Percentiles rank a stretch among this genome's conserved stretches.
Conservation (phyloP, 2,329 filamentous ascomycete species). For the Pseudogymnoascus sp. region DNA sequence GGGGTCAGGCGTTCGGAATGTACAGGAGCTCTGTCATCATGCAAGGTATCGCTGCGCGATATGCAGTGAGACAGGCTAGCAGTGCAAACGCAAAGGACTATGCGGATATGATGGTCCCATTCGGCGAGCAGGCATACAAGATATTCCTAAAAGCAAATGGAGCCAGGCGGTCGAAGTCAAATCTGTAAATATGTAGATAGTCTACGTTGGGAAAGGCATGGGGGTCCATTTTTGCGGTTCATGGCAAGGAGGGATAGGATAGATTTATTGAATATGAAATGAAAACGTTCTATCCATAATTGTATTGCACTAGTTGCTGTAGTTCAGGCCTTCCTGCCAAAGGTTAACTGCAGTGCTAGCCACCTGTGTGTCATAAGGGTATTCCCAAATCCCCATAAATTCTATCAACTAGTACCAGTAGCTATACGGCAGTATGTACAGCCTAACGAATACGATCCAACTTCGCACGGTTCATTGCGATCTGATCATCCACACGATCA, state of each 20-base stretch:
- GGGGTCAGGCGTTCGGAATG: slow-evolving; percentile 55
- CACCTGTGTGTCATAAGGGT: not conserved
- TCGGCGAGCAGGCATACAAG: slow-evolving; percentile 73
- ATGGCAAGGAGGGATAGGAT: not conserved
- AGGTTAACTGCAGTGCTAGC: not conserved
- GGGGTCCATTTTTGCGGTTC: not conserved
- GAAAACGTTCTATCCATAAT: not conserved
- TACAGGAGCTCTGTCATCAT: slow-evolving; percentile 55
- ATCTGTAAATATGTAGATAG: slow-evolving; percentile 32
- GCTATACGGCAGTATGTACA: not conserved
- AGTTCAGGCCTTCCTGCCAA: not conserved
- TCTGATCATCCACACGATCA: slow-evolving; percentile 74
- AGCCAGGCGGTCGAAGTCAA: slow-evolving; percentile 31
- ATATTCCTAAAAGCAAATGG: slow-evolving; percentile 50
- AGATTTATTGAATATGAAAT: not conserved
- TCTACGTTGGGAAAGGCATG: not conserved
- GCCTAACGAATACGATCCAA: slow-evolving; percentile 53
- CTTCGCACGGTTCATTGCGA: slow-evolving; percentile 68
- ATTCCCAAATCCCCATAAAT: not conserved
- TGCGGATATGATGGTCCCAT: slow-evolving; percentile 58
- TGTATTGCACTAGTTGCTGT: not conserved
- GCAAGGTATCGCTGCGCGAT: slow-evolving; percentile 88
- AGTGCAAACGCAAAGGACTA: slow-evolving; percentile 73
- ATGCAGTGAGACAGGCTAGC: slow-evolving; percentile 79
- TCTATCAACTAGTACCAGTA: not conserved